Conservation (phyloP, 371 early-diverging fungal species). For the Apophysomyces sp. region DNA sequence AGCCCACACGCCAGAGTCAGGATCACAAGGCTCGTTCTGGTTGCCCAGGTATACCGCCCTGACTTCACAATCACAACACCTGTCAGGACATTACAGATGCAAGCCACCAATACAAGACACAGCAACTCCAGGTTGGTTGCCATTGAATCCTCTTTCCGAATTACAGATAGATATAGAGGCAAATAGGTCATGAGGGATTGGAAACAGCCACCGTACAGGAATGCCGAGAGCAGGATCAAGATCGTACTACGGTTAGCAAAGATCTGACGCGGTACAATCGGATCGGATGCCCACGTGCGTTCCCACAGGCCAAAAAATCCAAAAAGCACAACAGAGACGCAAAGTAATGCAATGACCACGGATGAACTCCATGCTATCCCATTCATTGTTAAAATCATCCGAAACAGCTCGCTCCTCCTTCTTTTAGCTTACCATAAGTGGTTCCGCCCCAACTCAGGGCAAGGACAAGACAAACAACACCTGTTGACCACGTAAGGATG, state of each 20-base stretch:
- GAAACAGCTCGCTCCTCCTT: background rate
- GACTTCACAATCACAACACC: constrained; percentile 38
- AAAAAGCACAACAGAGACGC: constrained; percentile 37
- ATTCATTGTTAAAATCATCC: too few species aligned
- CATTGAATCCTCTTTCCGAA: constrained; percentile 31
- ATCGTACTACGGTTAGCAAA: constrained; percentile 52
- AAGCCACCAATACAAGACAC: constrained; percentile 38
- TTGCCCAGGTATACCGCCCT: constrained; percentile 39
- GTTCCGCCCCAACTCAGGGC: constrained; percentile 44
- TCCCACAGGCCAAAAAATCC: constrained; percentile 46
- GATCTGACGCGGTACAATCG: constrained; percentile 53
- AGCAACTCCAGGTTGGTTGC: constrained; percentile 38
- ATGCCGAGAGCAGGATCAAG: constrained; percentile 34
- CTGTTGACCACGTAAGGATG: constrained; percentile 28
- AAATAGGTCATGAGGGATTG: constrained; percentile 45
- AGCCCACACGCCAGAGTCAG: constrained; percentile 33
- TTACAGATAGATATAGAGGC: constrained; percentile 40
- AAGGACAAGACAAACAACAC: constrained; percentile 28
- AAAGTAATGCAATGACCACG: constrained; percentile 44
- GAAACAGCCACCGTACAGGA: constrained; percentile 43
- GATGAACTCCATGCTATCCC: constrained; percentile 48
- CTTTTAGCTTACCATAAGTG: constrained; percentile 21
- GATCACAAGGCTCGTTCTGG: constrained; percentile 23
- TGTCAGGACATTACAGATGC: constrained; percentile 36
- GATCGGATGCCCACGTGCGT: constrained; percentile 32